Evolutionary conservation across 2,329 filamentous ascomycete species (phyloP), one percentile per base, ranked within the genome.

Genomic region (Clarireedia paspali): DNA sequence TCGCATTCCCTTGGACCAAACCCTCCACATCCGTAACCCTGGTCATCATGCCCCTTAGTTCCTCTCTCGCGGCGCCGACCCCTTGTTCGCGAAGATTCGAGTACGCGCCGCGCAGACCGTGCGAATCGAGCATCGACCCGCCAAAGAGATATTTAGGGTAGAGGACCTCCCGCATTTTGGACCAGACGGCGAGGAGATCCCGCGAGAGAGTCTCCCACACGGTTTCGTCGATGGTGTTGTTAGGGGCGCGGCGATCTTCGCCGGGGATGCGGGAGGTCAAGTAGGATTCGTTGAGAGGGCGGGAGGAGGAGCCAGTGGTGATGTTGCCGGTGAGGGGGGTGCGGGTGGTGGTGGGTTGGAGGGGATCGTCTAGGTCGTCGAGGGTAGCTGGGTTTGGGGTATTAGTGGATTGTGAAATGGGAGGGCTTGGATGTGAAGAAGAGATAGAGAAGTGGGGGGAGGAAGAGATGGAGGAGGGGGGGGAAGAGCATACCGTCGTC

Each of bases 191-290:
- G 6, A 92, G 74, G 62, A 99, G 75, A 71, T 99, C 94, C 63
- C 94, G 87, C 52, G 88, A 89, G 59, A 99, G 77, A n/a, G 94
- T 99, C 45, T 92, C 89, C 94, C 94, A 99, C 42, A 99, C 94
- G 1, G 85, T 86, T 75, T 99, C 94, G 72, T 99, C 94, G 71
- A 99, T 95, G 47, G 94, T 99, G 74, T 95, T 95, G 63, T 87
- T 84, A 6, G 91, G 83, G 15, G 94, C 91, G 61, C 87, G 82
- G 54, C 94, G 88, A 75, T 99, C 94, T 72, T 97, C 92, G 63
- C 94, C 94, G 2, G 87, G 87, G 68, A 99, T 95, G 57, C 85
- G 84, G 23, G 89, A 94, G 26, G 91, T 96, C 64, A 96, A 81
- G 72, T 92, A 95, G 67, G 79, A 84, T 70, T 92, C 84, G 66